A percentile compares a stretch with the other conserved stretches of the same genome.
phyloP scores from a whole-genome alignment of 1,284 basidiomycete species.

The Coniferiporia sulphurascens region DNA sequence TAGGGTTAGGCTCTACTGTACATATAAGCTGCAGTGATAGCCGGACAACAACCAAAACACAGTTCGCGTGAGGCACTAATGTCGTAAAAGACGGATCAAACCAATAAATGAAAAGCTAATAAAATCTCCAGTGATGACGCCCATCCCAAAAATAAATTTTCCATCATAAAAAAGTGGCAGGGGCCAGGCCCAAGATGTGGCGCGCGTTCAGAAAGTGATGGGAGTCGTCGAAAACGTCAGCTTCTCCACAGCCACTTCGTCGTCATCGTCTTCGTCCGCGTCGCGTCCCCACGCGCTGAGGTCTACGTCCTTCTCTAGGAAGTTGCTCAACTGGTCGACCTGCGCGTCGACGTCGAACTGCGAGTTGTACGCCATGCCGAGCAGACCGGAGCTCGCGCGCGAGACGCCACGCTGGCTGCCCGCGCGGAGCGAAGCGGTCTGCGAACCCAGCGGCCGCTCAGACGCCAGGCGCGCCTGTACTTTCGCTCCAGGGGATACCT shows the following conservation, averaged over 20 bases:
- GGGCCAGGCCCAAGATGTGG: neutral
- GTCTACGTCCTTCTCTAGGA: slow-evolving; percentile 43
- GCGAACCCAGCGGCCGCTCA: slow-evolving; percentile 15
- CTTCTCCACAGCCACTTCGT: slow-evolving; percentile 9
- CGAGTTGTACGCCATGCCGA: slow-evolving; percentile 37
- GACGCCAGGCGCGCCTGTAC: neutral
- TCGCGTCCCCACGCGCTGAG: slow-evolving; percentile 42
- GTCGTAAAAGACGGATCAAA: neutral
- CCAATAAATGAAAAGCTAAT: neutral
- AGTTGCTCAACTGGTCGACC: slow-evolving; percentile 36
- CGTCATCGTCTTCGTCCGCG: slow-evolving; percentile 26
- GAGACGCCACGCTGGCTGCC: slow-evolving; percentile 19
- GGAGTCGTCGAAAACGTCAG: slow-evolving; percentile 1
- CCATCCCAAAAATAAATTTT: neutral
- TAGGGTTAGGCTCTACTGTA: neutral
- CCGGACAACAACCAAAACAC: too few relatives aligned
- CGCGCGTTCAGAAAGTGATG: neutral
- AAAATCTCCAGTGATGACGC: neutral
- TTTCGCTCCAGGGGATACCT: slow-evolving; percentile 21
- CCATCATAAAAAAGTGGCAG: neutral
- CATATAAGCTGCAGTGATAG: neutral
- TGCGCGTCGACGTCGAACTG: slow-evolving; percentile 43
- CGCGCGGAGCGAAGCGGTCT: neutral
- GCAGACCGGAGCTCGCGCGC: slow-evolving; percentile 7
- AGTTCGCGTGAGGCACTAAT: neutral